Evolutionary conservation across 306 rosid genomes (phyloP).

Genomic region (Pyrus communis): DNA sequence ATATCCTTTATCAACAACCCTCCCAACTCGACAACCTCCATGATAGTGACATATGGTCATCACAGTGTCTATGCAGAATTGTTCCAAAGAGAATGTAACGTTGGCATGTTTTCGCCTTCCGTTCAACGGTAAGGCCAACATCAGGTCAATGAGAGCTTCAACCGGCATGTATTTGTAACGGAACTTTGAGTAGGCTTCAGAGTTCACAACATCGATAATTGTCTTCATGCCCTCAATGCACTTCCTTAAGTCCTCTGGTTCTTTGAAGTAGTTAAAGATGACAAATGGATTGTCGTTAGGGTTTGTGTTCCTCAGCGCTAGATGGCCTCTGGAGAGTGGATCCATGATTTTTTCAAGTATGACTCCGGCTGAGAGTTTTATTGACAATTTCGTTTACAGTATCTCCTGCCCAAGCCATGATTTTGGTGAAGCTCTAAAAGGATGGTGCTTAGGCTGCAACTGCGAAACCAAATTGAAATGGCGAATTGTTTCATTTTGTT

Average conservation of each 20-base stretch:
- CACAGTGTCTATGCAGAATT: slow-evolving; percentile 67
- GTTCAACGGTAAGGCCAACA: slow-evolving; percentile 44
- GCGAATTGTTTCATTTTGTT: neutral
- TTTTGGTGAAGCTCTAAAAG: slow-evolving; percentile 14
- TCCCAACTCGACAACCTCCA: slow-evolving; percentile 67
- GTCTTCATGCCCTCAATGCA: slow-evolving; percentile 67
- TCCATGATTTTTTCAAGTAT: slow-evolving; percentile 57
- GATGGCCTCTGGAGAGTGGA: slow-evolving; percentile 51
- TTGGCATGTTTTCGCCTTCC: slow-evolving; percentile 43
- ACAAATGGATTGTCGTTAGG: slow-evolving; percentile 58
- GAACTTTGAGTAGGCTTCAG: slow-evolving; percentile 49
- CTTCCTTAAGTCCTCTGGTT: slow-evolving; percentile 49
- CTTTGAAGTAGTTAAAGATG: slow-evolving; percentile 71
- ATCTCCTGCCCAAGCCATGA: slow-evolving; percentile 11
- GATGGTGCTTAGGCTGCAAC: slow-evolving; percentile 34
- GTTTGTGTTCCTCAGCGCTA: slow-evolving; percentile 40
- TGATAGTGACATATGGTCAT: slow-evolving; percentile 77
- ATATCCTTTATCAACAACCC: slow-evolving; percentile 52
- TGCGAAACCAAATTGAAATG: neutral
- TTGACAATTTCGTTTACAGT: slow-evolving; percentile 12
- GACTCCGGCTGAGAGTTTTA: slow-evolving; percentile 48
- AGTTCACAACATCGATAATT: slow-evolving; percentile 46
- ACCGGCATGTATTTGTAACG: slow-evolving; percentile 26
- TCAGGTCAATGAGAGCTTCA: slow-evolving; percentile 26
- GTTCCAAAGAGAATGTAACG: slow-evolving; percentile 45